Conservation (phyloP, 1,284 basidiomycete species). For the Trichosporon sp. region DNA sequence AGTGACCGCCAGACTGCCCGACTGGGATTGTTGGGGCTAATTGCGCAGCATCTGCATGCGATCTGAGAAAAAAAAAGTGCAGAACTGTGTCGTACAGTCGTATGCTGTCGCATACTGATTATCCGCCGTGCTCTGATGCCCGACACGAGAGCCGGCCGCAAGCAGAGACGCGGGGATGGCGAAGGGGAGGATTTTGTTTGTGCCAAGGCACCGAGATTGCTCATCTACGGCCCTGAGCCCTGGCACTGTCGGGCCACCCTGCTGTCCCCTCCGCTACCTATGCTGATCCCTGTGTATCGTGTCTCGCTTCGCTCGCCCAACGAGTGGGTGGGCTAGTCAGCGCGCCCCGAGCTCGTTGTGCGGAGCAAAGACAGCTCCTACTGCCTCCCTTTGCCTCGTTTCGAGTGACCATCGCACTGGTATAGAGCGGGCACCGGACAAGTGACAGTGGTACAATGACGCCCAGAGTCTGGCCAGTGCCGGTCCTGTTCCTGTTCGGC, state of each 20-base stretch:
- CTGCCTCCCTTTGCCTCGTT: too few relatives aligned
- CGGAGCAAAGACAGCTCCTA: neutral
- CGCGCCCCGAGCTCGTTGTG: neutral
- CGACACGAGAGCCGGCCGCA: neutral
- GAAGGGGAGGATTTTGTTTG: conserved; percentile 12
- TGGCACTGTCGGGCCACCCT: neutral
- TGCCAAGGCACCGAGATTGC: conserved; percentile 11
- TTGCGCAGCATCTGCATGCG: too few relatives aligned
- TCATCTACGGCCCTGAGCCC: conserved; percentile 9
- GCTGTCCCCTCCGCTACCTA: neutral
- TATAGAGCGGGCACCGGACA: neutral
- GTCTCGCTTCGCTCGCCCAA: neutral
- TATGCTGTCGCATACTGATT: neutral
- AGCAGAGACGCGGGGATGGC: neutral
- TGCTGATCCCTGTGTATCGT: neutral
- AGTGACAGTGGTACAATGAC: neutral
- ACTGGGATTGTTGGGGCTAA: too few relatives aligned
- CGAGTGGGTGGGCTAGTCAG: neutral
- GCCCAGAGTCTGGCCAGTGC: neutral
- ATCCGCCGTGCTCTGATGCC: neutral
- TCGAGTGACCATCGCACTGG: too few relatives aligned
- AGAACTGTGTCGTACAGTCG: neutral
- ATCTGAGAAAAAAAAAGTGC: too few relatives aligned
- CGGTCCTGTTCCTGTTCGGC: neutral
- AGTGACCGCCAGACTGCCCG: neutral